Percentiles rank a stretch among this genome's conserved stretches.
Conservation (phyloP, 805 yeast species). For the Kodamaea jinghongensis region DNA sequence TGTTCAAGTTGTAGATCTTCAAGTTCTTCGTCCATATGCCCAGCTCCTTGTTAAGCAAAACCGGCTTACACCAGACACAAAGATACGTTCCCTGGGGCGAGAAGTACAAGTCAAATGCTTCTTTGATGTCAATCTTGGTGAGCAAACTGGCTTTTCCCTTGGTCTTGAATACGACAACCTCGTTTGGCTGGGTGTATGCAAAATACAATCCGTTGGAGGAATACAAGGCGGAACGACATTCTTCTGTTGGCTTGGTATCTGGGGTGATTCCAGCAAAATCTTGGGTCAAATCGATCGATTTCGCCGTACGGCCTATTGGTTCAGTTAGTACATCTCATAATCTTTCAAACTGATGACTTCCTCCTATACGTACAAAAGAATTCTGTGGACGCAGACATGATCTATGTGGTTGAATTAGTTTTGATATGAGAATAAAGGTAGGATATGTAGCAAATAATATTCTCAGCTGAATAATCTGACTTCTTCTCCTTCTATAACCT, state of each 20-base stretch:
- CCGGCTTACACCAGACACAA: constrained; percentile 88
- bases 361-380: constrained; percentile 34
- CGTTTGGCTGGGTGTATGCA: constrained; percentile 68
- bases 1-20: constrained; percentile 61
- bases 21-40: constrained; percentile 81
- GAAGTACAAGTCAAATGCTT: constrained; percentile 78
- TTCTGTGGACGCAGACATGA: constrained; percentile 37
- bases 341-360: not conserved
- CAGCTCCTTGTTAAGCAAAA: constrained; percentile 56
- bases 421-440: no score
- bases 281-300: constrained; percentile 24
- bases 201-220: constrained; percentile 66
- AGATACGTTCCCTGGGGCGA: constrained; percentile 85
- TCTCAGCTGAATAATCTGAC: no score
- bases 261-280: constrained; percentile 37
- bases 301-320: constrained; percentile 26
- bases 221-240: constrained; percentile 63
- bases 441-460: no score
- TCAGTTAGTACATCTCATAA: not conserved
- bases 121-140: constrained; percentile 52
- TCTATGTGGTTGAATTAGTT: no score
- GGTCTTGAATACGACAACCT: constrained; percentile 59
- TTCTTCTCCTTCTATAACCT: no score
- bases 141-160: constrained; percentile 43
- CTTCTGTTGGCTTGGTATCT: constrained; percentile 36